Evolutionary conservation across 106 monocot species (phyloP).

Genomic region (Vanilla planifolia): DNA sequence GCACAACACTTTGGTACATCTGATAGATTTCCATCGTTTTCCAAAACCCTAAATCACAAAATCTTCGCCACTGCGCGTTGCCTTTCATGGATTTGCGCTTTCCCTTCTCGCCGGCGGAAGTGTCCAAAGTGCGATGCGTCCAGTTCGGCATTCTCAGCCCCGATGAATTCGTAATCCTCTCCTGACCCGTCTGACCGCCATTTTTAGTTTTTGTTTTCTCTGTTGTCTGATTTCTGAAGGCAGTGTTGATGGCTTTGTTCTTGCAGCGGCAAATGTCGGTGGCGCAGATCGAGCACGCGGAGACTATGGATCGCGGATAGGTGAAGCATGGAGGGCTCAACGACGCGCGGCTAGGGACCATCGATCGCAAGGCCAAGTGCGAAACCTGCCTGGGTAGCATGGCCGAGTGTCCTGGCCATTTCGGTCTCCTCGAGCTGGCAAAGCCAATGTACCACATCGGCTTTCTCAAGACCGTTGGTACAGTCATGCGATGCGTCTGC

Average conservation of each 20-base stretch:
- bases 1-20: too few relatives aligned
- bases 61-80: not conserved
- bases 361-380: slow-evolving; percentile 89
- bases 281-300: slow-evolving; percentile 67
- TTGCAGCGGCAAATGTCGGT: slow-evolving; percentile 96
- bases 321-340: slow-evolving; percentile 80
- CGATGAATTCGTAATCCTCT: slow-evolving; percentile 69
- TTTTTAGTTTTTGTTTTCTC: not conserved
- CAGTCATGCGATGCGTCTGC: slow-evolving; percentile 96
- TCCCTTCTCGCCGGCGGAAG: slow-evolving; percentile 84
- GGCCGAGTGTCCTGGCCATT: slow-evolving; percentile 98
- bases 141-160: slow-evolving; percentile 96
- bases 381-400: slow-evolving; percentile 90
- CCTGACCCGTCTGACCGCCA: too few relatives aligned
- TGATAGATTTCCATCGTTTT: not conserved
- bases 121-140: slow-evolving; percentile 72
- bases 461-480: slow-evolving; percentile 93
- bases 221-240: not conserved
- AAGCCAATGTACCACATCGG: slow-evolving; percentile 99
- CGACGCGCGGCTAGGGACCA: slow-evolving; percentile 79
- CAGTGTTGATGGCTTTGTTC: not conserved
- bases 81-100: slow-evolving; percentile 67
- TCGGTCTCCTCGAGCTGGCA: slow-evolving; percentile 94
- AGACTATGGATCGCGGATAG: slow-evolving; percentile 85
- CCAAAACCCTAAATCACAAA: slow-evolving; percentile 8